Evolutionary conservation across 345 rosid genomes (phyloP), one percentile per base, ranked within the genome.

Genomic region (Trapa incisa): DNA sequence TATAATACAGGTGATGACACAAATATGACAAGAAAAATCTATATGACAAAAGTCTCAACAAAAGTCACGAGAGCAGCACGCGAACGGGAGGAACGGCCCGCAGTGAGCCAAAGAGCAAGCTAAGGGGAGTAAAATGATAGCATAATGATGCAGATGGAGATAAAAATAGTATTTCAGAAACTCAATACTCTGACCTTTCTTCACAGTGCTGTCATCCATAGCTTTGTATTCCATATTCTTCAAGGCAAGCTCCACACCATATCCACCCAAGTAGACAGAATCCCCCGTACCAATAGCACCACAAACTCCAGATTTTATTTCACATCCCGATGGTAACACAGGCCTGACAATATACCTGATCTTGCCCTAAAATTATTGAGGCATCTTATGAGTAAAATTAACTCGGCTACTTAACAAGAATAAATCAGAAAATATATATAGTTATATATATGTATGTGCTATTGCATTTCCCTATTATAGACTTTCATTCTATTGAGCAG

Each of bases 171-270:
- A 50, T 50, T 50, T 50, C 22, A 37, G 22, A 37, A 65, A 13
- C 17, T 22, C 43, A 37, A 32, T 65, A 7, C 37, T 42, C 70
- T 50, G 41, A 91, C 99, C 99, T 85, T 91, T 89, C 83, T 87
- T 91, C 76, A 94, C 75, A 11, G 89, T 77, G 78, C 87, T 89
- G 75, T 94, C 99, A 82, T 94, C 99, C 86, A 94, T 91, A 47
- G 99, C 99, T 74, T 94, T 94, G 70, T 94, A 94, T 78, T 94
- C 97, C 99, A 94, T 94, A 78, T 91, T 94, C 84, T 94, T 94
- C 80, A 94, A 57, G 71, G 99, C 99, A 78, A 94, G 99, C 79
- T 94, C 99, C 43, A 91, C 96, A 60, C 99, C 97, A 79, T 91
- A 94, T 68, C 99, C 99, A 75, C 93, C 99, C 82, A 91, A 86